phyloP scores from a whole-genome alignment of 139 green algal genomes.

The Zygnema circumcarinatum region DNA sequence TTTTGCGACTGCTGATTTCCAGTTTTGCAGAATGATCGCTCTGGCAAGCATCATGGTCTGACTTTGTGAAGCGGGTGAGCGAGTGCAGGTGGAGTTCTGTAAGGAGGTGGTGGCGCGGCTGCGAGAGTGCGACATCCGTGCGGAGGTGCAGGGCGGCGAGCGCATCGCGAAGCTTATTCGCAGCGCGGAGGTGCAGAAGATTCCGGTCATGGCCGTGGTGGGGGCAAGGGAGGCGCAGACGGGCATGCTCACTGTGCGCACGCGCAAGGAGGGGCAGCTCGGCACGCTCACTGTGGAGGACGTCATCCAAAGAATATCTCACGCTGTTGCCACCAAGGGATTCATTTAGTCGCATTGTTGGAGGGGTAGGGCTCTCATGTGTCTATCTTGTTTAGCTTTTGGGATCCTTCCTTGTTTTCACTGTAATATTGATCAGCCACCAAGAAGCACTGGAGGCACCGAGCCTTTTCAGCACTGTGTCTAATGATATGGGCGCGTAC shows the following conservation, averaged over 20 bases:
- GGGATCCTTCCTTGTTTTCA: too few relatives aligned
- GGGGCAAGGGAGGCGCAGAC: conserved; percentile 56
- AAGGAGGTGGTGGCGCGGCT: conserved; percentile 73
- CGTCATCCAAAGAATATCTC: conserved; percentile 38
- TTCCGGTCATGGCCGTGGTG: conserved; percentile 64
- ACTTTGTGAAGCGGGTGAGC: not conserved
- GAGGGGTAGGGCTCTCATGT: too few relatives aligned
- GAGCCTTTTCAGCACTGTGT: too few relatives aligned
- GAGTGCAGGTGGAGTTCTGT: conserved; percentile 67
- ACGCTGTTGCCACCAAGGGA: not conserved
- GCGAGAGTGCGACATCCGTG: conserved; percentile 55
- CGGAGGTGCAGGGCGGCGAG: conserved; percentile 57
- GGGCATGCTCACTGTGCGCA: conserved; percentile 52
- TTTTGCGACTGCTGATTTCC: too few relatives aligned
- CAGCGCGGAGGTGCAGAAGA: conserved; percentile 67
- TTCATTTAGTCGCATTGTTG: not conserved
- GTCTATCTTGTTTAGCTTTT: too few relatives aligned
- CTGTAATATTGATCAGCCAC: too few relatives aligned
- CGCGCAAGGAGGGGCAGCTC: conserved; percentile 50
- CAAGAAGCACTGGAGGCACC: too few relatives aligned
- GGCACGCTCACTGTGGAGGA: conserved; percentile 54
- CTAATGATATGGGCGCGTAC: too few relatives aligned
- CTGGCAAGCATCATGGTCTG: not conserved
- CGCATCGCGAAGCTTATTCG: conserved; percentile 67
- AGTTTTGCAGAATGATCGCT: not conserved